These are phyloP conservation scores for Phytophthora litchii DNA, from an alignment of 352 stramenopile species.

Conservation along the genomic window DNA sequence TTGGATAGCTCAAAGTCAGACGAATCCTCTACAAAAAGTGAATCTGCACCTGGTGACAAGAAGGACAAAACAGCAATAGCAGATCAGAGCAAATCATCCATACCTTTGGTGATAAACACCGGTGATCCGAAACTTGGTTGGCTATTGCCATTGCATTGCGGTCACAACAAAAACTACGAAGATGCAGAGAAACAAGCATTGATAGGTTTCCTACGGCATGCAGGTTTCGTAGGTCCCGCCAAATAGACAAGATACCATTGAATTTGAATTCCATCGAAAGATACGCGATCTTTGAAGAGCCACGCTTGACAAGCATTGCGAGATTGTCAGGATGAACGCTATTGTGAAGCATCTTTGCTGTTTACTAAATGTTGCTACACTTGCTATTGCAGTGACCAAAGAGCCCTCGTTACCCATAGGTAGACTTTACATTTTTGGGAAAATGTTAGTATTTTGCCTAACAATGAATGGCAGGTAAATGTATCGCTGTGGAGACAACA, in stretches of 20 bases:
- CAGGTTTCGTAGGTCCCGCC: conserved; percentile 36
- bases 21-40: conserved; percentile 2
- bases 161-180: conserved; percentile 87
- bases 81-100: conserved; percentile 11
- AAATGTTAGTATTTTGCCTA: background rate
- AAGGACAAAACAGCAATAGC: background rate
- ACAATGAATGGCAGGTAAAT: conserved; percentile 18
- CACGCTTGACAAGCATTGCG: conserved; percentile 28
- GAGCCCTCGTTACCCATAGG: conserved; percentile 25
- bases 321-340: conserved; percentile 11
- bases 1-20: conserved; percentile 37
- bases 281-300: conserved; percentile 31
- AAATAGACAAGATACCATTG: conserved; percentile 29
- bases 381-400: conserved; percentile 2
- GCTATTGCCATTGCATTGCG: conserved; percentile 78
- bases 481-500: background rate
- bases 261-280: conserved; percentile 6
- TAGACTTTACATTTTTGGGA: conserved; percentile 2
- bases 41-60: conserved; percentile 17
- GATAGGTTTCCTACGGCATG: conserved; percentile 57
- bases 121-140: conserved; percentile 47
- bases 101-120: conserved; percentile 43
- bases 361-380: background rate
- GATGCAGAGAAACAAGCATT: conserved; percentile 76
- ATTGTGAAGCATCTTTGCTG: conserved; percentile 9